These are phyloP conservation scores for Barbarea vulgaris DNA, from an alignment of 345 rosid genomes.

Conservation along the genomic window DNA sequence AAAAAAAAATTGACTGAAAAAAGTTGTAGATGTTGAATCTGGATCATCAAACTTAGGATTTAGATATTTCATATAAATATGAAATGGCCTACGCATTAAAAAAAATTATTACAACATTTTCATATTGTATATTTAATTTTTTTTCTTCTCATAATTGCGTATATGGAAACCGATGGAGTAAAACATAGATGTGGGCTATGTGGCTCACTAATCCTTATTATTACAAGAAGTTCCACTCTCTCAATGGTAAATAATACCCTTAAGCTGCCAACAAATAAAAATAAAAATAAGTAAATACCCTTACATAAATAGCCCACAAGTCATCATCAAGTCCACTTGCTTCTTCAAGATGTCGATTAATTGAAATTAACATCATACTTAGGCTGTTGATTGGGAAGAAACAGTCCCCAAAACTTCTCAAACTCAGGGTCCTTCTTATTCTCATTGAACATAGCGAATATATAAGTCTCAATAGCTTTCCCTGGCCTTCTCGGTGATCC, in stretches of 20 bases:
- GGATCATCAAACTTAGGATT: too few species aligned
- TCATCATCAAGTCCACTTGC: not conserved
- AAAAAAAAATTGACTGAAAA: too few species aligned
- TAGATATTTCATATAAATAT: too few species aligned
- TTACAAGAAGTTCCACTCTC: not conserved
- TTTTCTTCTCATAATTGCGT: not conserved
- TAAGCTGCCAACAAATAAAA: too few species aligned
- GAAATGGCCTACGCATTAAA: too few species aligned
- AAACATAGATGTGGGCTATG: not conserved
- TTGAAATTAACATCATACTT: conserved; percentile 34
- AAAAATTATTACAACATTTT: not conserved
- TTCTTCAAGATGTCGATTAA: not conserved
- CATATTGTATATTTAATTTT: not conserved
- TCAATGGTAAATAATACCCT: not conserved
- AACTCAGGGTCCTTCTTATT: conserved; percentile 1
- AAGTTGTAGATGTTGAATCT: too few species aligned
- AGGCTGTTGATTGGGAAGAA: conserved; percentile 13
- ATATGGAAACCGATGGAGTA: not conserved
- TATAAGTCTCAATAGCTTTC: conserved; percentile 37
- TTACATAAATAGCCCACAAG: not conserved
- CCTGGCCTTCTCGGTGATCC: conserved; percentile 48
- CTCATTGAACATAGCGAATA: conserved; percentile 51
- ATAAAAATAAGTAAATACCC: not conserved
- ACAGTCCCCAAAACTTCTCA: conserved; percentile 40
- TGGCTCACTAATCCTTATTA: conserved; percentile 2